Evolutionary conservation across 352 stramenopile genomes (phyloP).

Genomic region (Thraustochytrium sp.): DNA sequence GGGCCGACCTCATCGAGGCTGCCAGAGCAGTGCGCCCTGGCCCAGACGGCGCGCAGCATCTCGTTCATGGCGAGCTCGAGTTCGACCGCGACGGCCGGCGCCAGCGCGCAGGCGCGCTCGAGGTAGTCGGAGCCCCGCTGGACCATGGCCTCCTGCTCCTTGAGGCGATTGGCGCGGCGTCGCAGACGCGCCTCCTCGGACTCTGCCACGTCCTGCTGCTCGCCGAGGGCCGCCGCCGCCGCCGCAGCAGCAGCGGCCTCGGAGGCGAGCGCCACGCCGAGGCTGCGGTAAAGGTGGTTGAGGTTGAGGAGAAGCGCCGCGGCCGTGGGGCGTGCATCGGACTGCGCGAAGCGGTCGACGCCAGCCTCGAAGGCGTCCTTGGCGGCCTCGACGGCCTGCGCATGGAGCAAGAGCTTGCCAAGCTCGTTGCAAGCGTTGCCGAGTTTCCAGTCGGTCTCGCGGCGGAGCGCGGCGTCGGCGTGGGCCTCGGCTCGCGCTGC

Average conservation of each 20-base stretch:
- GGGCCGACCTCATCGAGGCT: background rate
- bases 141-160: background rate
- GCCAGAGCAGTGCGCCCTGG: background rate
- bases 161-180: background rate
- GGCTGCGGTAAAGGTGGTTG: constrained; percentile 1
- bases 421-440: constrained; percentile 25
- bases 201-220: background rate
- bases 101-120: background rate
- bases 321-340: background rate
- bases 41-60: background rate
- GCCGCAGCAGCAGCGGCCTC: background rate
- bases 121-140: constrained; percentile 9
- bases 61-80: constrained; percentile 20
- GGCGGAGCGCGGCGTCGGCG: background rate
- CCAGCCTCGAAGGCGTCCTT: constrained; percentile 5
- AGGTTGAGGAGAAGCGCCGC: background rate
- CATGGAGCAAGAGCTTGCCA: background rate
- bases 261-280: background rate
- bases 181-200: background rate
- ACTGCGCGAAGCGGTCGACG: background rate
- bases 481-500: background rate
- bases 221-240: background rate
- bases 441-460: constrained; percentile 20
- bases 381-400: background rate
- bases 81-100: background rate